Base-by-base conservation (phyloP, 2,329 filamentous ascomycete species). In the Apiospora arundinis region DNA sequence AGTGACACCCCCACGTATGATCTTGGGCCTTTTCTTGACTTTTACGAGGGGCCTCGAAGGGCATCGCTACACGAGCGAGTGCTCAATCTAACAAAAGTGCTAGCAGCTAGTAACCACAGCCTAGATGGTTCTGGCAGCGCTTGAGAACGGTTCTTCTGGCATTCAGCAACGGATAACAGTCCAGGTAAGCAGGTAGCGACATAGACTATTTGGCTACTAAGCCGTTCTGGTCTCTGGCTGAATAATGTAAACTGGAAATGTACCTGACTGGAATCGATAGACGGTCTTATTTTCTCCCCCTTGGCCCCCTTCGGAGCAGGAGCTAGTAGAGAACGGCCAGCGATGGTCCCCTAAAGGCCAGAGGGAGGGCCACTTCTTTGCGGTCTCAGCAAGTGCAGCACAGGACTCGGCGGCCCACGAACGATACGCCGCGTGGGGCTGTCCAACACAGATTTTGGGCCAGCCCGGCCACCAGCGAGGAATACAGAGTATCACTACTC, bases 261-360 rank as follows among this genome's bases (percentile, higher is more conserved):
- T 63, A 32, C 32, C 56, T 63, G 56, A 14, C 28, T 40, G 56
- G n/a, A 63, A 63, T 63, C 56, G 56, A 63, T 63, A 63, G 56
- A 63, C 21, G 56, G 56, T n/a, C 56, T 63, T 63, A 11, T 40
- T n/a, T 63, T 63, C 56, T 63, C 56, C 56, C 45, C 56, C 56
- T 40, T 63, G 8, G 32, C 56, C 56, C 49, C 49, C 56, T 21
- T 40, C 32, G 56, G 32, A 63, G 37, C 56, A 63, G 18, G 32
- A 60, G 32, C 56, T 40, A 40, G 32, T n/a, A 11, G 18, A 63
- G 32, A 40, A n/a, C 21, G 28, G 32, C 32, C 56, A 63, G 32
- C 32, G 28, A 63, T 63, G 56, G 56, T 63, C 21, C 56, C 56
- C 18, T n/a, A 40, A 40, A 32, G 32, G n/a, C n/a, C n/a, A n/a